Evolutionary conservation across 2,329 filamentous ascomycete genomes (phyloP).

Genomic region (Colletotrichum godetiae): DNA sequence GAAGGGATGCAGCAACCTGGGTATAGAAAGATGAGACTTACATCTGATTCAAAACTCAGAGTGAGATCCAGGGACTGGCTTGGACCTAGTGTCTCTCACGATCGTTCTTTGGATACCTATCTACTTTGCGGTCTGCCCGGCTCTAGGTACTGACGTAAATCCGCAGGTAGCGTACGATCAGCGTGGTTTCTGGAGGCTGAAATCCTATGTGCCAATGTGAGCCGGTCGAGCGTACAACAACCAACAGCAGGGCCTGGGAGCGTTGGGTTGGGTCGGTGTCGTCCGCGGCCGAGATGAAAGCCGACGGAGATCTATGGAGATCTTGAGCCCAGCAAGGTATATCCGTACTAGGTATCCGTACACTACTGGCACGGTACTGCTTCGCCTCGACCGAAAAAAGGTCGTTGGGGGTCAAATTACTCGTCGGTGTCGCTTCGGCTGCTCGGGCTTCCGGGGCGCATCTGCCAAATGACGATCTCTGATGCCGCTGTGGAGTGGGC

Average conservation of each 20-base stretch:
- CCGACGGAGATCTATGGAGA: constrained; percentile 16
- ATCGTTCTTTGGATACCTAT: neutral
- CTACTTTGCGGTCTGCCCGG: neutral
- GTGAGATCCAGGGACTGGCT: neutral
- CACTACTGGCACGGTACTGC: neutral
- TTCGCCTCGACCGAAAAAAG: neutral
- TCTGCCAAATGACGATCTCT: constrained; percentile 38
- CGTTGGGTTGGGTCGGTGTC: constrained; percentile 15
- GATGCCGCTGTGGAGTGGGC: constrained; percentile 30
- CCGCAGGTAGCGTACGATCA: neutral
- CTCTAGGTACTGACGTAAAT: neutral
- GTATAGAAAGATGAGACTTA: neutral
- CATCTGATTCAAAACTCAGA: neutral
- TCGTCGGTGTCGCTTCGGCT: constrained; percentile 29
- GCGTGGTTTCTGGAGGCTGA: neutral
- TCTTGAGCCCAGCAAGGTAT: neutral
- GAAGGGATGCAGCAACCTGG: constrained; percentile 9
- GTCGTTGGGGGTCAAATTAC: constrained; percentile 11
- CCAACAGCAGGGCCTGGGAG: constrained; percentile 10
- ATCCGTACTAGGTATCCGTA: neutral
- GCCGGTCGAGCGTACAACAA: neutral
- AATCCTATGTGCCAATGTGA: neutral
- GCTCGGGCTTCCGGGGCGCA: constrained; percentile 32
- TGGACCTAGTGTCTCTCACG: neutral
- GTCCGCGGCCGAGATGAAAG: constrained; percentile 29